A percentile compares a stretch with the other conserved stretches of the same genome.
Conservation (phyloP, 2,329 filamentous ascomycete genomes). For the Laburnicola sp. region DNA sequence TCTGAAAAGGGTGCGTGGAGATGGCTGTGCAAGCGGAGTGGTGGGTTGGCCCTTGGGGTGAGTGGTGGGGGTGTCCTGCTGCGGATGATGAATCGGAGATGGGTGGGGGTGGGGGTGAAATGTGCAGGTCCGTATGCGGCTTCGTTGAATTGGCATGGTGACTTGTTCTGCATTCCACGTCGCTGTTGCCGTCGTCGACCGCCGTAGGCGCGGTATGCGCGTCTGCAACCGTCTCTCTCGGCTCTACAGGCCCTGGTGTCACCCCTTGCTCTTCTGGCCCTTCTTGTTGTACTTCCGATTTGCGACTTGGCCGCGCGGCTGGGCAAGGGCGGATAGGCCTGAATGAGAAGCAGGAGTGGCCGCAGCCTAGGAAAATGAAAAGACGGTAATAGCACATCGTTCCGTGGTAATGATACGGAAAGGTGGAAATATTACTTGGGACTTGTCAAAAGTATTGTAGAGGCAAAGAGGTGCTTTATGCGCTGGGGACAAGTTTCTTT, state of each 20-base stretch:
- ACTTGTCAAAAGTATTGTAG: background rate
- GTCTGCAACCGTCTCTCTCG: background rate
- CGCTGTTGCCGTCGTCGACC: no score
- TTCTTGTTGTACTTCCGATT: background rate
- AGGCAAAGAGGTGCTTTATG: background rate
- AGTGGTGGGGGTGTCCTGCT: background rate
- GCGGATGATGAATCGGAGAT: background rate
- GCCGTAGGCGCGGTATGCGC: background rate
- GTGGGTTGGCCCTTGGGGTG: background rate
- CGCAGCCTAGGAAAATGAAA: slow-evolving; percentile 49
- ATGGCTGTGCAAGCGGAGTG: background rate
- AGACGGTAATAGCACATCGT: slow-evolving; percentile 51
- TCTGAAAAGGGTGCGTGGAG: slow-evolving; percentile 23
- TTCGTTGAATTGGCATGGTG: background rate
- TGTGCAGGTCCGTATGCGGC: background rate
- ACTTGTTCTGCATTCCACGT: slow-evolving; percentile 1
- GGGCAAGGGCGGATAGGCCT: slow-evolving; percentile 43
- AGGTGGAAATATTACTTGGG: background rate
- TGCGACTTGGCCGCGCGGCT: slow-evolving; percentile 13
- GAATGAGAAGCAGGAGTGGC: slow-evolving; percentile 44
- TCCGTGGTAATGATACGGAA: background rate
- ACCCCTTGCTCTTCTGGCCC: background rate
- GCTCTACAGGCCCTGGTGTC: background rate
- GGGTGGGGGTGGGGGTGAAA: no score
- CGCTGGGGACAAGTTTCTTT: background rate